Evolutionary conservation across 2,329 filamentous ascomycete genomes (phyloP).

Genomic region (Fusarium torreyae): DNA sequence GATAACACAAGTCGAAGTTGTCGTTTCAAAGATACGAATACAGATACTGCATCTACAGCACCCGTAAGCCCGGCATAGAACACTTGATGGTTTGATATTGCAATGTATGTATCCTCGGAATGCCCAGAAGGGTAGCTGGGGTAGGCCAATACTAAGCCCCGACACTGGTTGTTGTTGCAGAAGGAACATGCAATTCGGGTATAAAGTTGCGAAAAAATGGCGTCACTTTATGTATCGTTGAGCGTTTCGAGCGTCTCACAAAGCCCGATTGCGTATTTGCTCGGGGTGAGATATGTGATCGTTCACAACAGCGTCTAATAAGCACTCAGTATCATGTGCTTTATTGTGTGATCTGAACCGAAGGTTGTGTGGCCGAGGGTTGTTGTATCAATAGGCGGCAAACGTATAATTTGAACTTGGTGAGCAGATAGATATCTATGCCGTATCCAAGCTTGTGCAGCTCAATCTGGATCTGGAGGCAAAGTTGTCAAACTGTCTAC

Average conservation of each 20-base stretch:
- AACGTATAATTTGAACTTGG: slow-evolving; percentile 2
- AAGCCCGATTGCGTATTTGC: slow-evolving; percentile 34
- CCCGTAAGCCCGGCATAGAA: slow-evolving; percentile 25
- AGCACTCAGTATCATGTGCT: slow-evolving; percentile 31
- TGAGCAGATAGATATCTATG: slow-evolving; percentile 19
- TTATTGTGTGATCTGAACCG: slow-evolving; percentile 8
- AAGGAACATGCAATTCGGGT: slow-evolving; percentile 40
- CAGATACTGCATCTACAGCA: slow-evolving; percentile 44
- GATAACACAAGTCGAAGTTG: slow-evolving; percentile 27
- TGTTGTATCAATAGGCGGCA: slow-evolving; percentile 14
- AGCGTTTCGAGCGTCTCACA: slow-evolving; percentile 44
- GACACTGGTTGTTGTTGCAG: slow-evolving; percentile 30
- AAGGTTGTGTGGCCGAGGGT: slow-evolving; percentile 22
- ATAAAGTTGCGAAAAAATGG: slow-evolving; percentile 43
- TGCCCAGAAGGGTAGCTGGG: slow-evolving; percentile 38
- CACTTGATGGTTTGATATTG: slow-evolving; percentile 38
- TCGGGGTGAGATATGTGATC: slow-evolving; percentile 11
- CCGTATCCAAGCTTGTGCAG: slow-evolving; percentile 22
- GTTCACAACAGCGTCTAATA: slow-evolving; percentile 16
- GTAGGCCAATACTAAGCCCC: slow-evolving; percentile 23
- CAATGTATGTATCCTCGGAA: slow-evolving; percentile 29
- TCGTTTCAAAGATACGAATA: slow-evolving; percentile 4
- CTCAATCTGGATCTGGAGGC: not conserved
- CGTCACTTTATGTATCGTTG: slow-evolving; percentile 43
- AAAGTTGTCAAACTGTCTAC: not conserved